Base-by-base conservation (phyloP, 352 stramenopile species). In the Pythium biforme region DNA sequence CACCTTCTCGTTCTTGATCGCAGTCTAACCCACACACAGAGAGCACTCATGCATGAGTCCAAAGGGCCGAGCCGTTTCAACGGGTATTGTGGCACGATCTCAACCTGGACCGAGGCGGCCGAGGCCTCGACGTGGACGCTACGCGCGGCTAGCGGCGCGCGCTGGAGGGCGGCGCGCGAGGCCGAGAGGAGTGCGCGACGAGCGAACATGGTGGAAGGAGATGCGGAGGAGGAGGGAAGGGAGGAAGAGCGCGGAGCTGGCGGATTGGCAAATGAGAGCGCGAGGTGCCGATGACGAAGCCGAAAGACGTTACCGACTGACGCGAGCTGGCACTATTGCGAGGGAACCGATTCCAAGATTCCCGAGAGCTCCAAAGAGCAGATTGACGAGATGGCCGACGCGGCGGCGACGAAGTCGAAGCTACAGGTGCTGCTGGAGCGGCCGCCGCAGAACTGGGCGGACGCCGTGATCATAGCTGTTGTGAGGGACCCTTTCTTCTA, bases 401-500 rank as follows among this genome's bases (percentile, higher is more conserved):
- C 26, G 20, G 19, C n/a, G n/a, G 20, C 19, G 0, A 40, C 31
- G 40, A 66, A 57, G 22, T 55, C 41, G 11, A 60, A 48, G 29
- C 66, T 73, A 1, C 40, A 64, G 40, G 50, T 25, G 51, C 55
- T 48, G 73, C 55, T 92, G 61, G 68, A 75, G 66, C 72, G 76
- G 43, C 75, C 74, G 31, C 73, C 81, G 19, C 73, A 85, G 68
- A 77, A 74, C 61, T 93, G 81, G 81, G 76, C 77, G 37, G 84
- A 90, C 60, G 66, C 73, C 26, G 61, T 90, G 27, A 74, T 90
- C 64, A 66, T 88, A 25, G 72, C 74, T 15, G 59, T 93, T 48
- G 51, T 88, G 29, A 76, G 74, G 46, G 80, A 93, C 25, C 84
- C 84, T 19, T 46, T 72, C n/a, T 89, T 88, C 63, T 91, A 89